Evolutionary conservation across 2,329 filamentous ascomycete species (phyloP), one percentile per base, ranked within the genome.

Genomic region (Dactylellina parvicollis): DNA sequence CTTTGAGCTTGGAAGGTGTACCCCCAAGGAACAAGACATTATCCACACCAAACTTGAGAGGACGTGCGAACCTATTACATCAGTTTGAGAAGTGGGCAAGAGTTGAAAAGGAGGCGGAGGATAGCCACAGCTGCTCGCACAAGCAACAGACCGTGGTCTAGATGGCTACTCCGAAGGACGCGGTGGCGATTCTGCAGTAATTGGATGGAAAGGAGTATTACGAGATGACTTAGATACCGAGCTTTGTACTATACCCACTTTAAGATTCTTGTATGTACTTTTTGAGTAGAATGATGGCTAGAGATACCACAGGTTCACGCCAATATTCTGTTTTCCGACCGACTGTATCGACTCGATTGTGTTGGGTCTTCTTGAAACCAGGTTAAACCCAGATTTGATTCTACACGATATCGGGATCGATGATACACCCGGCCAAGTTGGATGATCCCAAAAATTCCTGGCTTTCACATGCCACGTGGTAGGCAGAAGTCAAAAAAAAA

Each of bases 1-100:
- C 88, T 12, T 79, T 82, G 3, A 89, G 87, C 0, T 87, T 90
- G 75, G 83, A 89, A 3, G 86, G 84, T 81, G 67, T 72, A 30
- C 67, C 67, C 28, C 50, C 44, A 12, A 64, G 67, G n/a, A 72
- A 65, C 36, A 72, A 72, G 59, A 72, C 67, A 1, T 34, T 52
- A 28, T 8, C 47, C 4, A 54, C 67, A 1, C 24, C 55, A 9
- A 72, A 72, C 20, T 22, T 72, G 20, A 65, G 67, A 14, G 67
- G 67, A 30, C 67, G 67, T 8, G 59, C 67, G 10, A 57, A 57
- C 36, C 5, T 72, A 0, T 30, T 72, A 2, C 20, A 49, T 24
- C 59, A 72, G 52, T 72, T 72, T 57, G 52, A 72, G 59, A 72
- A 44, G 32, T 72, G 67, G 67, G 50, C 67, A 2, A 64, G 38